Percentiles rank a stretch among this genome's conserved stretches.
Evolutionary conservation across 1,284 basidiomycete genomes (phyloP).

Genomic region (Cryptococcus sp.): DNA sequence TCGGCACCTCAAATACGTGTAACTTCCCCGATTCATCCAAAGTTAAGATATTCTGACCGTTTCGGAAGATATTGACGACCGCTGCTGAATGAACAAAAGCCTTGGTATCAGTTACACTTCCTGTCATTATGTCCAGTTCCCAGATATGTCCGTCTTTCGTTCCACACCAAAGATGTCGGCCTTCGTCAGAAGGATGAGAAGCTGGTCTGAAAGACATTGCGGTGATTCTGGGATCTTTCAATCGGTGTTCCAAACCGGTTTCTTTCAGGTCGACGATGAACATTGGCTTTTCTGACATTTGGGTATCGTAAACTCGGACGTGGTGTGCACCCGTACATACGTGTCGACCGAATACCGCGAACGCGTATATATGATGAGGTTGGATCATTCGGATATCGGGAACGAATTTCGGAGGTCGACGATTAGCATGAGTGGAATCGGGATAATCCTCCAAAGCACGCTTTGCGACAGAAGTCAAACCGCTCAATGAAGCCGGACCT

Average conservation of each 20-base stretch:
- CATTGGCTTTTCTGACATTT: conserved; percentile 39
- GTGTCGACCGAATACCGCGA: conserved; percentile 59
- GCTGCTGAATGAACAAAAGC: conserved; percentile 61
- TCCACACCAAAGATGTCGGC: conserved; percentile 69
- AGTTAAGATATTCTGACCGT: conserved; percentile 64
- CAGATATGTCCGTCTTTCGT: conserved; percentile 81
- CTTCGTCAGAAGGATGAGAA: conserved; percentile 48
- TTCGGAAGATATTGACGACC: conserved; percentile 67
- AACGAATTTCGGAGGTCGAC: conserved; percentile 60
- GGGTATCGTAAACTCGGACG: conserved; percentile 56
- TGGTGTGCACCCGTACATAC: conserved; percentile 63
- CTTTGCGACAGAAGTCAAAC: conserved; percentile 24
- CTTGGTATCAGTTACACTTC: conserved; percentile 57
- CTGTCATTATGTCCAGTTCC: conserved; percentile 68
- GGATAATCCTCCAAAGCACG: conserved; percentile 62
- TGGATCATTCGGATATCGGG: conserved; percentile 38
- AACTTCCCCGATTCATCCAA: conserved; percentile 79
- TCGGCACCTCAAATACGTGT: conserved; percentile 58
- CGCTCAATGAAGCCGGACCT: conserved; percentile 20
- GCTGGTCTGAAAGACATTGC: conserved; percentile 69
- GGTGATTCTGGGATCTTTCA: conserved; percentile 66
- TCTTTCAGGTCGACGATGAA: conserved; percentile 61
- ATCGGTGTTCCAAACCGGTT: conserved; percentile 52
- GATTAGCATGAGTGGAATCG: conserved; percentile 73
- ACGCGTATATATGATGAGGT: conserved; percentile 50